Percentiles rank a stretch among this genome's conserved stretches.
Evolutionary conservation across 1,284 basidiomycete species (phyloP).

Genomic region (Leccinum subrobustum): DNA sequence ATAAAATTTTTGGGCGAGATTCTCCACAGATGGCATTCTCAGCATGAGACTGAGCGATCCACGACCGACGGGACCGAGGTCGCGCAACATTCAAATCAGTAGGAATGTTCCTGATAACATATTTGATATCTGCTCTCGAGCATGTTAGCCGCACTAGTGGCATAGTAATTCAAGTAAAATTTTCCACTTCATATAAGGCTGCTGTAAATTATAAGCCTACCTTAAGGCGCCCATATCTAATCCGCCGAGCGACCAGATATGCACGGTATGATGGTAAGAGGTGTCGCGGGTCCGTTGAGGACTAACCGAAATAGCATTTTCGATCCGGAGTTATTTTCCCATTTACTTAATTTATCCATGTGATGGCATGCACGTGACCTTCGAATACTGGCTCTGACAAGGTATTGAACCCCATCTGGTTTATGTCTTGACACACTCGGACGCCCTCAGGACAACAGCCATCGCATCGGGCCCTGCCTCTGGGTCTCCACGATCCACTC

Average conservation of each 20-base stretch:
- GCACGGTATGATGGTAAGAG: background rate
- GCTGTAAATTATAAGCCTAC: background rate
- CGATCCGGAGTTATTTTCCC: constrained; percentile 14
- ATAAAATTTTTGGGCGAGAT: background rate
- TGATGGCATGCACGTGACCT: constrained; percentile 24
- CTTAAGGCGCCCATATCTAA: background rate
- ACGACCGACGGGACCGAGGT: background rate
- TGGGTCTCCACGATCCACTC: constrained; percentile 15
- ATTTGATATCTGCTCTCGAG: background rate
- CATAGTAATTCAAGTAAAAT: background rate
- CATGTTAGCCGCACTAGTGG: background rate
- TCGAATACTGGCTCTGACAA: constrained; percentile 15
- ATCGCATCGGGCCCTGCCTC: constrained; percentile 6
- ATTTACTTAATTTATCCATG: constrained; percentile 5
- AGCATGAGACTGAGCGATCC: background rate
- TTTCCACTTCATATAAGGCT: background rate
- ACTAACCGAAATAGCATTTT: background rate
- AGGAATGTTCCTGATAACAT: background rate
- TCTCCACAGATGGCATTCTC: background rate
- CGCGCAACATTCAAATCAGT: background rate
- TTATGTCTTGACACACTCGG: constrained; percentile 27
- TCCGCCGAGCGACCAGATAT: background rate
- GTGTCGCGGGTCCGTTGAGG: background rate
- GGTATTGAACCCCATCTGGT: constrained; percentile 21
- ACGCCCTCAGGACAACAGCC: constrained; percentile 12